phyloP scores from a whole-genome alignment of 495 filamentous ascomycete genomes.

The Friedmanniomyces simplex region DNA sequence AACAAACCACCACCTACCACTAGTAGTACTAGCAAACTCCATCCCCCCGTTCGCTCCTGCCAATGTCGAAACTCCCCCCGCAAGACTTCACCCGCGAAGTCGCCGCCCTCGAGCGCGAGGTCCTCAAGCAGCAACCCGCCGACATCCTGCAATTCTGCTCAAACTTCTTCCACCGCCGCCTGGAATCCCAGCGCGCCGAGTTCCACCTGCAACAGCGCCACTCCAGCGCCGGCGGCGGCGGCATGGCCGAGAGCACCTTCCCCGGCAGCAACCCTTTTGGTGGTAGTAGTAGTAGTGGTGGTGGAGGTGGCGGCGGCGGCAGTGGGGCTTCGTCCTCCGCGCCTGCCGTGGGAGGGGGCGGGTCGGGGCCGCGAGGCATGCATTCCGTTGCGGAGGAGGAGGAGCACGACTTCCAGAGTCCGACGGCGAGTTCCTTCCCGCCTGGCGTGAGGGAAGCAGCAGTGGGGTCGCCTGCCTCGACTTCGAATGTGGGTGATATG shows the following conservation, averaged over 20 bases:
- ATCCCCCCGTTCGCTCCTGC: background rate
- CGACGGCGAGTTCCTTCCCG: constrained; percentile 47
- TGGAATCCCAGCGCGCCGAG: constrained; percentile 48
- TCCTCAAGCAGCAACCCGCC: constrained; percentile 40
- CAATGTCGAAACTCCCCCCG: constrained; percentile 35
- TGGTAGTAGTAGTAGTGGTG: constrained; percentile 14
- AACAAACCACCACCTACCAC: background rate
- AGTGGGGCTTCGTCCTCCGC: constrained; percentile 2
- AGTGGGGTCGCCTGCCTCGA: no score
- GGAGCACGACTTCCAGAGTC: constrained; percentile 47
- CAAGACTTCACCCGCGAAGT: constrained; percentile 49
- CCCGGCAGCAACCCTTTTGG: constrained; percentile 50
- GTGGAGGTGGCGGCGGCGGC: no score
- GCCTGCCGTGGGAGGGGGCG: constrained; percentile 1
- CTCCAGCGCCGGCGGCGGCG: constrained; percentile 32
- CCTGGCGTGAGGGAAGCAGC: constrained; percentile 5
- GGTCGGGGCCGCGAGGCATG: constrained; percentile 31
- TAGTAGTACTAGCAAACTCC: background rate
- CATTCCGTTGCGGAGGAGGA: constrained; percentile 53
- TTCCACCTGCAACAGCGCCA: constrained; percentile 37
- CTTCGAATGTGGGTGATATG: no score
- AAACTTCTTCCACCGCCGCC: constrained; percentile 52
- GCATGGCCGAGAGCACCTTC: constrained; percentile 48
- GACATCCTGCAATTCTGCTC: constrained; percentile 60
- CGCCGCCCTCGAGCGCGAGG: constrained; percentile 45